Evolutionary conservation across 352 stramenopile genomes (phyloP).

Genomic region (Phytophthora quininea): DNA sequence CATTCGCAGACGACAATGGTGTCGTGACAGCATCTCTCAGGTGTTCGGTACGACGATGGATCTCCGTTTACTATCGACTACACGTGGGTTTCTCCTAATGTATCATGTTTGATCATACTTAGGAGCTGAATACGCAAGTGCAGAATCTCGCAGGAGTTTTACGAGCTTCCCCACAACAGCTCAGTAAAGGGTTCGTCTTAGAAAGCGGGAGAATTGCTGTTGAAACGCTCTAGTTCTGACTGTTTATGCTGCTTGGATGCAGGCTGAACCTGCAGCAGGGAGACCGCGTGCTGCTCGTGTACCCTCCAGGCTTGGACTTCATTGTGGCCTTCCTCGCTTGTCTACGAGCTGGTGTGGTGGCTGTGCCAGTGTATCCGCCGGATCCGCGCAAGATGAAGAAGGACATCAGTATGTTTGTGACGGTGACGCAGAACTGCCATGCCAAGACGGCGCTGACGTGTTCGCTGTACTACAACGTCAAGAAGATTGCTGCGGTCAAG

Average conservation of each 20-base stretch:
- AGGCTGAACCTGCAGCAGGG: constrained; percentile 70
- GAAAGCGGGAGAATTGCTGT: neutral
- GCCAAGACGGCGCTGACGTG: constrained; percentile 94
- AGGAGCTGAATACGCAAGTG: constrained; percentile 74
- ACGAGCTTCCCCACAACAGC: constrained; percentile 48
- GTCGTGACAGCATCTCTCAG: constrained; percentile 55
- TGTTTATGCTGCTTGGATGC: constrained; percentile 5
- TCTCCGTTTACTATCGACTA: neutral
- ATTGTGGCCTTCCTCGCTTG: constrained; percentile 98
- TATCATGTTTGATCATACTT: constrained; percentile 4
- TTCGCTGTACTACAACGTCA: constrained; percentile 93
- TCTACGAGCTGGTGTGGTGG: constrained; percentile 92
- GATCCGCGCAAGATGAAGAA: constrained; percentile 96
- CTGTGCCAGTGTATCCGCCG: constrained; percentile 91
- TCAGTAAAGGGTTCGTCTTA: constrained; percentile 64
- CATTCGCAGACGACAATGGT: constrained; percentile 80
- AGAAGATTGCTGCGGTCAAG: constrained; percentile 91
- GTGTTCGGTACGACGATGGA: constrained; percentile 43
- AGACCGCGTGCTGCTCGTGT: constrained; percentile 95
- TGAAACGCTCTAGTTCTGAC: constrained; percentile 1
- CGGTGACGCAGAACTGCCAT: constrained; percentile 92
- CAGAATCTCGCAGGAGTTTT: constrained; percentile 77
- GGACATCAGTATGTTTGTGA: constrained; percentile 95
- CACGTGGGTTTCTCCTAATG: neutral
- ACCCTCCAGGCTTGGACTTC: constrained; percentile 97